Conservation (phyloP, 176 grass and related monocot species). For the Rhynchospora breviuscula region DNA sequence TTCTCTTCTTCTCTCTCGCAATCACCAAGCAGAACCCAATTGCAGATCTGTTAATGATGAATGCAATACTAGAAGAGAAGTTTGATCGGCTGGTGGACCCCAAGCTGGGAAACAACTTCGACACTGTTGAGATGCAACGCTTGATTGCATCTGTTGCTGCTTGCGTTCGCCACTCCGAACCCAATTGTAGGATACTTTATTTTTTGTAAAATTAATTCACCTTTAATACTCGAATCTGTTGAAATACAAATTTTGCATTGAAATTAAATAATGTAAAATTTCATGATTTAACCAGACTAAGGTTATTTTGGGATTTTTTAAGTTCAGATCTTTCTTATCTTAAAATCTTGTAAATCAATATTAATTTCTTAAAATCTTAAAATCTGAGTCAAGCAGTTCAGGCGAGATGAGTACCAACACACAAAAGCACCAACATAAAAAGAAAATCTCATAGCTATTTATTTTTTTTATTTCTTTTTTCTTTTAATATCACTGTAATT, state of each 20-base stretch:
- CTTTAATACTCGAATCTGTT: not conserved
- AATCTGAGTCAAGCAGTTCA: slow-evolving; percentile 45
- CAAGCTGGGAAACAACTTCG: slow-evolving; percentile 50
- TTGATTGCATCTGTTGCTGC: slow-evolving; percentile 72
- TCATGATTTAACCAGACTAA: not conserved
- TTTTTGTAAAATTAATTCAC: not conserved
- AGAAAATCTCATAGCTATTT: not conserved
- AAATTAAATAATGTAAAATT: not conserved
- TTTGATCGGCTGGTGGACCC: slow-evolving; percentile 64
- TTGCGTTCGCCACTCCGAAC: slow-evolving; percentile 62
- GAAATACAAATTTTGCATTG: not conserved
- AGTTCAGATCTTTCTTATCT: not conserved
- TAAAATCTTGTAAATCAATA: too few species aligned
- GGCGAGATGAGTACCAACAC: slow-evolving; percentile 23
- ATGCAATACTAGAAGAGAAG: slow-evolving; percentile 30
- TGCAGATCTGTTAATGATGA: slow-evolving; percentile 47
- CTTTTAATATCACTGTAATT: not conserved
- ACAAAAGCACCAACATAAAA: not conserved
- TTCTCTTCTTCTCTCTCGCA: too few species aligned
- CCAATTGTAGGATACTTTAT: not conserved
- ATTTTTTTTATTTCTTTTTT: not conserved
- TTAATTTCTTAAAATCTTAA: too few species aligned
- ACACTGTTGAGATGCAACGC: slow-evolving; percentile 57
- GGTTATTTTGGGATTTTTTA: not conserved
- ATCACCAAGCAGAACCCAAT: too few species aligned